These are phyloP conservation scores for Plasmodium gallinaceum DNA, from an alignment of 169 alveolate genomes.

Conservation along the genomic window DNA sequence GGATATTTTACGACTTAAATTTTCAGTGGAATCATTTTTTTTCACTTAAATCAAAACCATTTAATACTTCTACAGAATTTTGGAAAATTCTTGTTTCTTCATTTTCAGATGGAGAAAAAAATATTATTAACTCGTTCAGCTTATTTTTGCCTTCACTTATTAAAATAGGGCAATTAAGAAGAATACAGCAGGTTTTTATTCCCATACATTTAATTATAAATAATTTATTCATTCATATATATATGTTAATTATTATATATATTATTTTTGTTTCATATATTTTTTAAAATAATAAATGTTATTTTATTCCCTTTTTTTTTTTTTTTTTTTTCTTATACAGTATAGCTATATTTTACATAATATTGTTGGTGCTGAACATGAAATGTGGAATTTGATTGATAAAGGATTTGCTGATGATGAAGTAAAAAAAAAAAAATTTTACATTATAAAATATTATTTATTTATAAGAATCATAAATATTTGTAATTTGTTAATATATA, in stretches of 20 bases:
- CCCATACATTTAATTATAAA: neutral
- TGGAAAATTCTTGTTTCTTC: slow-evolving; percentile 58
- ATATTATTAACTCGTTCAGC: slow-evolving; percentile 29
- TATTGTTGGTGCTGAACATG: slow-evolving; percentile 53
- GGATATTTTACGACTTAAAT: slow-evolving; percentile 58
- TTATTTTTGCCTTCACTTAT: slow-evolving; percentile 57
- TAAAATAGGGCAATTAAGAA: slow-evolving; percentile 51
- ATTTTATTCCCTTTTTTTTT: neutral
- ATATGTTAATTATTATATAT: neutral
- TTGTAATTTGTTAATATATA: neutral
- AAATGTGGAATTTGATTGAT: slow-evolving; percentile 67
- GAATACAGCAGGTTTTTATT: slow-evolving; percentile 63
- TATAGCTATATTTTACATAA: slow-evolving; percentile 69
- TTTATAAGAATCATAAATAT: neutral
- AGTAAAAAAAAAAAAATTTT: slow-evolving; percentile 4
- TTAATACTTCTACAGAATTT: slow-evolving; percentile 40
- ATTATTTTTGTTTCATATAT: neutral
- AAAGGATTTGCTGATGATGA: slow-evolving; percentile 70
- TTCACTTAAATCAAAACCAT: slow-evolving; percentile 42
- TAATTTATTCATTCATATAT: slow-evolving; percentile 17
- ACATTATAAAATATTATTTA: neutral
- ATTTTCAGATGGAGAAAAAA: slow-evolving; percentile 65
- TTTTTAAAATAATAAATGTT: neutral
- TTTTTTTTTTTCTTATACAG: slow-evolving; percentile 27
- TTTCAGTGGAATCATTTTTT: slow-evolving; percentile 22